phyloP scores from a whole-genome alignment of 371 early-diverging fungal genomes.

The Mucor plumbeus region DNA sequence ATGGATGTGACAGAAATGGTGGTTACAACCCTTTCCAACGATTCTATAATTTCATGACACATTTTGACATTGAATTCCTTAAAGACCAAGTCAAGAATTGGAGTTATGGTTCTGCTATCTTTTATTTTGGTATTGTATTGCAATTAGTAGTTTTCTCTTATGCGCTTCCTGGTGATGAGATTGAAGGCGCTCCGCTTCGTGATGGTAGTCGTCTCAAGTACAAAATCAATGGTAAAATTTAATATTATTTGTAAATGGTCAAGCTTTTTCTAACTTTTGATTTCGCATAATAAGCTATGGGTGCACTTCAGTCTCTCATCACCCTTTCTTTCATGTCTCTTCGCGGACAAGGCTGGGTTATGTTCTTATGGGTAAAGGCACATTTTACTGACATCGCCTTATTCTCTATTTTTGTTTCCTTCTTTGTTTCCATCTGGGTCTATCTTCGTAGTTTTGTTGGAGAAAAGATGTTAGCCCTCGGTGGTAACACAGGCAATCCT shows the following conservation, averaged over 20 bases:
- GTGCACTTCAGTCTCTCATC: constrained; percentile 61
- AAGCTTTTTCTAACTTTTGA: no score
- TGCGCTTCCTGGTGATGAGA: constrained; percentile 71
- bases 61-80: constrained; percentile 37
- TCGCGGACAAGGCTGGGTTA: constrained; percentile 33
- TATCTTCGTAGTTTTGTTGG: constrained; percentile 80
- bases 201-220: constrained; percentile 73
- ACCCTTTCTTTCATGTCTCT: constrained; percentile 57
- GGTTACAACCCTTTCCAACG: constrained; percentile 56
- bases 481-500: constrained; percentile 90
- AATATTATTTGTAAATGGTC: neutral
- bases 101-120: constrained; percentile 55
- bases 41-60: constrained; percentile 20
- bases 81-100: constrained; percentile 32
- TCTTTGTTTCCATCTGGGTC: constrained; percentile 66
- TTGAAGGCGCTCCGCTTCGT: constrained; percentile 75
- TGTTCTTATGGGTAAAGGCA: constrained; percentile 75
- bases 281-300: constrained; percentile 21
- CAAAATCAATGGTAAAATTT: constrained; percentile 73
- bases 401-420: constrained; percentile 70
- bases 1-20: constrained; percentile 58
- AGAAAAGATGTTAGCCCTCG: constrained; percentile 72
- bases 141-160: constrained; percentile 70
- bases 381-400: constrained; percentile 74
- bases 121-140: constrained; percentile 69